These are phyloP conservation scores for Amesomyces nigricolor DNA, from an alignment of 2,329 filamentous ascomycete species.

Conservation along the genomic window DNA sequence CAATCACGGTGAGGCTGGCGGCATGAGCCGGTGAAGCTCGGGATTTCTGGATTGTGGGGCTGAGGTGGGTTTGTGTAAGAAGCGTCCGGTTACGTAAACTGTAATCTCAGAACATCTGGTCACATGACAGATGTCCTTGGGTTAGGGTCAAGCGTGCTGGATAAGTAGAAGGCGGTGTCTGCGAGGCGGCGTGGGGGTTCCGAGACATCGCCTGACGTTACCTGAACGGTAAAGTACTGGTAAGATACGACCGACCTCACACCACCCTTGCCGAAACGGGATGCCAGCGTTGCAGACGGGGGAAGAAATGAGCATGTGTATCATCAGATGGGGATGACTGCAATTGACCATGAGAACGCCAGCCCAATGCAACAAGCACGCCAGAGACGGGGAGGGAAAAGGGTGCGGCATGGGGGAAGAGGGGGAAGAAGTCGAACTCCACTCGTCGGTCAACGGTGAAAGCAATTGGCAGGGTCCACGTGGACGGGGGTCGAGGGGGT, in stretches of 20 bases:
- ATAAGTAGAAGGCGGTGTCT: too few species aligned
- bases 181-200: too few species aligned
- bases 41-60: not conserved
- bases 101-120: not conserved
- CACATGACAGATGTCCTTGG: not conserved
- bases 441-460: conserved; percentile 18
- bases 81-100: conserved; percentile 12
- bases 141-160: conserved; percentile 3
- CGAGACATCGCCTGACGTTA: not conserved
- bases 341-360: not conserved
- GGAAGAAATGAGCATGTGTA: too few species aligned
- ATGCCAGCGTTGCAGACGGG: too few species aligned
- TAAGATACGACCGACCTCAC: not conserved
- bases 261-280: not conserved
- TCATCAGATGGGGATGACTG: too few species aligned
- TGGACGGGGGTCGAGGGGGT: conserved; percentile 1
- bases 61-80: not conserved
- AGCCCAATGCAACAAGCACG: not conserved
- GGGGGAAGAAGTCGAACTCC: conserved; percentile 2
- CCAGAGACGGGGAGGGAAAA: not conserved
- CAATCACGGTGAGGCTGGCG: conserved; percentile 30
- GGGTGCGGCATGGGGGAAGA: not conserved
- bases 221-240: not conserved
- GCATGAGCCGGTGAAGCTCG: conserved; percentile 21
- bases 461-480: conserved; percentile 17